phyloP scores from a whole-genome alignment of 306 rosid genomes.

The Lathyrus oleraceus region DNA sequence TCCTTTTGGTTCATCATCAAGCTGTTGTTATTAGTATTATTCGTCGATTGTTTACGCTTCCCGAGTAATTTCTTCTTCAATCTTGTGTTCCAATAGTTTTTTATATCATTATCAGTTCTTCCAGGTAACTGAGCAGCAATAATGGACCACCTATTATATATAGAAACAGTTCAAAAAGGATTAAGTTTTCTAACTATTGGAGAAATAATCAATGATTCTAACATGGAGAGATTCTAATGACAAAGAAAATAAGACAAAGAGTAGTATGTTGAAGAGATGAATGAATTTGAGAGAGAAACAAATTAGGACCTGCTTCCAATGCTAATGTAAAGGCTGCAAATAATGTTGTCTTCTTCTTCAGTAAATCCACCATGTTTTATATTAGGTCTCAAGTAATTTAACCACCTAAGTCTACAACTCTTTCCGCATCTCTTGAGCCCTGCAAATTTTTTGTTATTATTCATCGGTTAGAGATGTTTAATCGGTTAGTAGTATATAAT shows the following conservation, averaged over 20 bases:
- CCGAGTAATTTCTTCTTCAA: constrained; percentile 93
- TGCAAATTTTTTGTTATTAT: constrained; percentile 37
- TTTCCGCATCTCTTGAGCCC: constrained; percentile 99
- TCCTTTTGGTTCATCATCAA: constrained; percentile 37
- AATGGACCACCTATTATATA: constrained; percentile 80
- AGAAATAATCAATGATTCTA: neutral
- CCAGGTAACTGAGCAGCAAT: constrained; percentile 99
- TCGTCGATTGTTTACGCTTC: constrained; percentile 64
- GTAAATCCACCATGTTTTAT: constrained; percentile 99
- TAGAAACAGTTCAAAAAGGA: neutral
- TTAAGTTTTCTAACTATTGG: constrained; percentile 18
- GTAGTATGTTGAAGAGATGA: constrained; percentile 33
- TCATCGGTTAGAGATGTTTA: neutral
- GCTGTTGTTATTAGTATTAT: neutral
- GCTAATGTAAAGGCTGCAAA: constrained; percentile 93
- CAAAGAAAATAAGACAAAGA: constrained; percentile 61
- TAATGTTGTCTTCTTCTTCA: constrained; percentile 97
- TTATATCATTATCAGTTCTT: constrained; percentile 96
- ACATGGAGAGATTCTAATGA: constrained; percentile 39
- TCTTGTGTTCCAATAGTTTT: constrained; percentile 96
- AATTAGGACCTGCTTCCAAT: constrained; percentile 90
- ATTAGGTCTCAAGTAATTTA: constrained; percentile 93
- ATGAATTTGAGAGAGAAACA: neutral
- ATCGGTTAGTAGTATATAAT: neutral
- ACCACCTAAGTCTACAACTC: constrained; percentile 93